Base-by-base conservation (phyloP, 208 protist species). In the Phytomonas francai region DNA sequence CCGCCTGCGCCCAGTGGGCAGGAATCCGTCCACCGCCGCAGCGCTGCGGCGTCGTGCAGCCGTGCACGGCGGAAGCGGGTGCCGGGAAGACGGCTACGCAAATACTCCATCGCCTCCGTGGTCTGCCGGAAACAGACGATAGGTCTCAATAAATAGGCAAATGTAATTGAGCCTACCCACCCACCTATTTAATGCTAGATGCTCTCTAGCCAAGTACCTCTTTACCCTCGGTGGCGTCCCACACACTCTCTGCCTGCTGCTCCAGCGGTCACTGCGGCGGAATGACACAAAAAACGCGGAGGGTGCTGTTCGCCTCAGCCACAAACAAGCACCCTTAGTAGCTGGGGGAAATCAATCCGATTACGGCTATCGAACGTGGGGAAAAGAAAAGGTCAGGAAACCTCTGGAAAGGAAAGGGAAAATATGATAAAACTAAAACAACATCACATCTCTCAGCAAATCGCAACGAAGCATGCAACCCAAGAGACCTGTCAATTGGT, bases 61-160 rank as follows among this genome's bases (percentile, higher is more conserved):
- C 75, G 74, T 61, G 79, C 87, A 42, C 83, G 77, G 32, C 88
- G 83, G 42, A 85, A 76, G 12, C 36, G 67, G 64, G 91, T 45
- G 25, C 79, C 80, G 8, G 76, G 57, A 33, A 89, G 65, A 12
- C 56, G 33, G 8, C 64, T 59, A 25, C 45, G 45, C 19, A 54
- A 54, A 54, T 54, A 54, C 19, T 54, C 45, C 45, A 54, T 54
- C 25, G 19, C 25, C 45, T 25, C 22, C 45, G 19, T 54, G 19
- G 5, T 25, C 2, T 54, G 16, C 19, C 6, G 45, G 2, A 54
- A 54, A 54, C 3, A 25, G 45, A 25, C n/a, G n/a, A n/a, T n/a
- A n/a, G 33, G 33, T 3, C 33, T 36, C 33, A 36, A 36, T 8
- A 36, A 36, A 25, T 19, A 54, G 1, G 25, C 22, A 19, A 54